phyloP scores from a whole-genome alignment of 257 asterid genomes.

The Echites panduratus region DNA sequence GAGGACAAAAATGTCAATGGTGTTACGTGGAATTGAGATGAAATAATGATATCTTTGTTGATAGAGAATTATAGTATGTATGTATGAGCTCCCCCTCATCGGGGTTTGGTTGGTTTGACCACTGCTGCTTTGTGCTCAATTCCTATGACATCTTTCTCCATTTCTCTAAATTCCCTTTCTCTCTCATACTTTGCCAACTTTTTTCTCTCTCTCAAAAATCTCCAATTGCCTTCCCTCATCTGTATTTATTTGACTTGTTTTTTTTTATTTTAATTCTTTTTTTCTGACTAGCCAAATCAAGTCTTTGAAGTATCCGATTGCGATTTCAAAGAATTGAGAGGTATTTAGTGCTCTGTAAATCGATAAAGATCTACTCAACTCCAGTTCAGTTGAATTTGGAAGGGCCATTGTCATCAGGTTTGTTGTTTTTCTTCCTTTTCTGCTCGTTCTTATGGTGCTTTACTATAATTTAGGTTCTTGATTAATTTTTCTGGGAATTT shows the following conservation, averaged over 20 bases:
- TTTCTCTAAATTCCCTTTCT: slow-evolving; percentile 2
- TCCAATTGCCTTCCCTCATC: slow-evolving; percentile 36
- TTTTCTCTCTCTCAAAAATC: slow-evolving; percentile 32
- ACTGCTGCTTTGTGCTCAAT: slow-evolving; percentile 28
- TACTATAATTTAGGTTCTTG: slow-evolving; percentile 9
- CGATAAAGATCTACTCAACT: slow-evolving; percentile 25
- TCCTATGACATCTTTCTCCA: slow-evolving; percentile 7
- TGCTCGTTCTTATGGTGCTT: neutral
- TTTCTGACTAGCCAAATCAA: neutral
- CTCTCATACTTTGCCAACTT: slow-evolving; percentile 15
- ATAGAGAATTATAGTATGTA: slow-evolving; percentile 16
- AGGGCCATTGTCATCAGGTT: slow-evolving; percentile 29
- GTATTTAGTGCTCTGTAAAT: slow-evolving; percentile 19
- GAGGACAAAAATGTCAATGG: slow-evolving; percentile 8
- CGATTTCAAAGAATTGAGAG: slow-evolving; percentile 13
- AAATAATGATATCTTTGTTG: slow-evolving; percentile 12
- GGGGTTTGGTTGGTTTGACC: slow-evolving; percentile 53
- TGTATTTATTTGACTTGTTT: slow-evolving; percentile 39
- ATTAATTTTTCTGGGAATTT: slow-evolving; percentile 16
- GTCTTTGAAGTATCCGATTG: neutral
- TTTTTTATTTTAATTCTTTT: slow-evolving; percentile 13
- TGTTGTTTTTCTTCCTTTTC: slow-evolving; percentile 4
- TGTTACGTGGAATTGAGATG: neutral
- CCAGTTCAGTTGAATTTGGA: slow-evolving; percentile 26
- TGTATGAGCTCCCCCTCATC: neutral